These are phyloP conservation scores for Casuarina glauca DNA, from an alignment of 306 rosid genomes.

Conservation along the genomic window DNA sequence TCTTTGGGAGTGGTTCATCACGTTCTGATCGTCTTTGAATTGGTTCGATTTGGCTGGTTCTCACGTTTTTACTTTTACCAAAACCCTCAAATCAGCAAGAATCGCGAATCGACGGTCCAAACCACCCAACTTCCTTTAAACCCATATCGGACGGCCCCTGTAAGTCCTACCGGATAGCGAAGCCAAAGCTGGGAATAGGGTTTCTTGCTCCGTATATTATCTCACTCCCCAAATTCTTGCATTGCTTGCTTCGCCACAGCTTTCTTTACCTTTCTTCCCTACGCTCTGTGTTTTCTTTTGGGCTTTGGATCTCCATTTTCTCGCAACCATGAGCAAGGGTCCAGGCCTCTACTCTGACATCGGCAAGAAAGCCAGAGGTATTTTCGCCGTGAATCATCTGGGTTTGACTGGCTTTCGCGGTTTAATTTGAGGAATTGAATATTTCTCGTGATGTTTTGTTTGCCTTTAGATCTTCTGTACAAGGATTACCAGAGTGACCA, in stretches of 20 bases:
- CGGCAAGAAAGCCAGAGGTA: slow-evolving; percentile 89
- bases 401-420: neutral
- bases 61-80: neutral
- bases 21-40: neutral
- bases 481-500: slow-evolving; percentile 92
- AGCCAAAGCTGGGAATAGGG: slow-evolving; percentile 37
- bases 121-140: neutral
- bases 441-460: neutral
- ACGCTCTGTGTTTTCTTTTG: neutral
- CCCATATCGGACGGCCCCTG: slow-evolving; percentile 39
- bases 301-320: slow-evolving; percentile 32
- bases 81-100: neutral
- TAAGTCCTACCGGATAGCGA: neutral
- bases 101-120: slow-evolving; percentile 25
- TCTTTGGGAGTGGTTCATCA: neutral
- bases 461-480: slow-evolving; percentile 69
- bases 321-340: slow-evolving; percentile 70
- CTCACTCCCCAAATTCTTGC: slow-evolving; percentile 1
- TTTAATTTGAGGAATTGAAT: neutral
- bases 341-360: slow-evolving; percentile 94
- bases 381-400: neutral
- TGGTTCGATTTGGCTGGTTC: neutral
- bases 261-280: neutral
- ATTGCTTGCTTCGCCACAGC: neutral
- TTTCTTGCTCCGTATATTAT: slow-evolving; percentile 17